Evolutionary conservation across 331 rosid species (phyloP), one percentile per base, ranked within the genome.

Genomic region (Saraca asoca): DNA sequence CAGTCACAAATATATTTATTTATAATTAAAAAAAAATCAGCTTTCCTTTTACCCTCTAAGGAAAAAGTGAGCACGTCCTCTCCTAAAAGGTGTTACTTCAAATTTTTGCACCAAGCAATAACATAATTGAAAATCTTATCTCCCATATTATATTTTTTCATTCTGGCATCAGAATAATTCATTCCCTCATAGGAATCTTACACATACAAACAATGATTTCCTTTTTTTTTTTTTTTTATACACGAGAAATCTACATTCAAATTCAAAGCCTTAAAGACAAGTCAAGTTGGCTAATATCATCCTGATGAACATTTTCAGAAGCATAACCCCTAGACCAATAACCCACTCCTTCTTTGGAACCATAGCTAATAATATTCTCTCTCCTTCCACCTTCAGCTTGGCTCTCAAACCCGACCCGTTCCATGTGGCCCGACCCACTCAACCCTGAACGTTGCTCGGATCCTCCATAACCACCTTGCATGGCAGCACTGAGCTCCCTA

Each of bases 191-290:
- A 1, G 3, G 31, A 24, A 24, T 24, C 31, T 24, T 1, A 38
- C 1, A 38, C 0, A 38, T 38, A 2, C 10, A 38, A 5, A 38
- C 10, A 38, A 5, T 5, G 1, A 38, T 38, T 38, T 9, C 7
- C 5, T 39, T 7, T 39, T 39, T 10, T 39, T 39, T 39, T 39
- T 0, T 8, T 10, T 10, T 7, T 39, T 7, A 37, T 18, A 70
- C 33, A 46, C 10, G 15, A 46, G 60, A 48, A 11, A 9, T 51
- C 50, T 59, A 5, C 4, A 10, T 43, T 37, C 4, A 31, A 67
- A 38, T 39, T 89, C 79, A 93, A 48, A 94, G 92, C 84, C 92
- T 84, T 31, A 90, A 79, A 5, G 98, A 94, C 86, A 94, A 77
- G 72, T 94, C 98, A 66, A 94, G 91, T 29, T 88, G 90, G 58